Conservation (phyloP, 192 early-diverging fungal genomes). For the Coemansia sp. region DNA sequence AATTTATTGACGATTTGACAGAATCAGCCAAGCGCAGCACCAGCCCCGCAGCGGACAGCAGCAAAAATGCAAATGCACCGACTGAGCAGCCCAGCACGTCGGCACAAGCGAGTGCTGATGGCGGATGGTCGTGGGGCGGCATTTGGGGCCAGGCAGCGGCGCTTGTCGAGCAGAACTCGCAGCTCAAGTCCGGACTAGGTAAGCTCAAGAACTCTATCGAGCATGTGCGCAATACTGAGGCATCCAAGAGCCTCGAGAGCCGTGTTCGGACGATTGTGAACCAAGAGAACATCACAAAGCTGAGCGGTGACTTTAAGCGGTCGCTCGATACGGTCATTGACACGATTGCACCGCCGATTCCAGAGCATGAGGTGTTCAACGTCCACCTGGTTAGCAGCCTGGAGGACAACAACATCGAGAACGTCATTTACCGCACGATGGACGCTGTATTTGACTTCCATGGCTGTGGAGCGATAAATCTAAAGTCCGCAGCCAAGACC, state of each 20-base stretch:
- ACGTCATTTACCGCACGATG: constrained; percentile 49
- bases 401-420: constrained; percentile 28
- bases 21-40: constrained; percentile 46
- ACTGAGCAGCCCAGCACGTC: background rate
- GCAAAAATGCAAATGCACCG: background rate
- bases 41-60: constrained; percentile 8
- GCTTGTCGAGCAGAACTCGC: constrained; percentile 45
- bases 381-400: constrained; percentile 42
- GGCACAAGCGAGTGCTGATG: background rate
- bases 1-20: constrained; percentile 52
- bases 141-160: constrained; percentile 50
- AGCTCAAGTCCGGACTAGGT: constrained; percentile 43
- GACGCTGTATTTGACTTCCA: constrained; percentile 51
- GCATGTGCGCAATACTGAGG: constrained; percentile 42
- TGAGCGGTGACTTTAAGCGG: constrained; percentile 42
- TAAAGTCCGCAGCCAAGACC: constrained; percentile 34
- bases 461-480: constrained; percentile 38
- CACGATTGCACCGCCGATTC: constrained; percentile 52
- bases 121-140: constrained; percentile 52
- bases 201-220: constrained; percentile 46
- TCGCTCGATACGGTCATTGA: constrained; percentile 51
- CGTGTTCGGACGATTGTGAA: constrained; percentile 38
- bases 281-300: constrained; percentile 39
- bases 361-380: constrained; percentile 48
- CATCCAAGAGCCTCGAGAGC: constrained; percentile 30